These are phyloP conservation scores for Lactarius hatsudake DNA, from an alignment of 768 basidiomycete species.

Conservation along the genomic window DNA sequence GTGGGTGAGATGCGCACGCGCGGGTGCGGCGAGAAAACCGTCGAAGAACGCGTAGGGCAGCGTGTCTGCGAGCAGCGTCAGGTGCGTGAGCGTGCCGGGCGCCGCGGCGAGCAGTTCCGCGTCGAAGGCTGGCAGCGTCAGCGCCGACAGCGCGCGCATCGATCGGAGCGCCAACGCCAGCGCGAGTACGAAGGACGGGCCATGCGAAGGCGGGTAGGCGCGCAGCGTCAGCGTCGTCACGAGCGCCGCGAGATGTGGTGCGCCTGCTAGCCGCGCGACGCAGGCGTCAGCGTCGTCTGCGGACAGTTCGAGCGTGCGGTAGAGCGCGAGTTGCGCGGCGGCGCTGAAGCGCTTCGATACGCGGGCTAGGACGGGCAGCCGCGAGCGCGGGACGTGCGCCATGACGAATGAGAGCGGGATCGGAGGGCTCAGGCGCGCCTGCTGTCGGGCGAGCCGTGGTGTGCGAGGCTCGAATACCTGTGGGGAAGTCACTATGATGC, in stretches of 20 bases:
- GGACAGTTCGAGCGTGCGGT: conserved; percentile 30
- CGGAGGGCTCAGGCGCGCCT: conserved; percentile 15
- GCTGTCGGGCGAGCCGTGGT: conserved; percentile 9
- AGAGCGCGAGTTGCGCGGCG: conserved; percentile 30
- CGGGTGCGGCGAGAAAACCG: conserved; percentile 30
- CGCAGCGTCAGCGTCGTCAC: conserved; percentile 31
- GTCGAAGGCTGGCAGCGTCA: conserved; percentile 33
- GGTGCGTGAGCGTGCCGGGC: conserved; percentile 27
- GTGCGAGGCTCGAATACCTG: background rate
- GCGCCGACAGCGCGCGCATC: conserved; percentile 33
- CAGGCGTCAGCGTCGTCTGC: conserved; percentile 26
- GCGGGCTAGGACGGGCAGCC: conserved; percentile 29
- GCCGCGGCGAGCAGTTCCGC: conserved; percentile 30
- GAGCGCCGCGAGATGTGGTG: conserved; percentile 30
- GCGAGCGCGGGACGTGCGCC: conserved; percentile 25
- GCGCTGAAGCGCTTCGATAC: conserved; percentile 31
- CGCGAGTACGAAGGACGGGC: conserved; percentile 25
- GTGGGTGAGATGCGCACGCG: conserved; percentile 27
- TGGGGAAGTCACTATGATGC: background rate
- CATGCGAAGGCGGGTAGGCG: conserved; percentile 16
- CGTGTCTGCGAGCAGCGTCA: conserved; percentile 31
- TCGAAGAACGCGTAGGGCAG: conserved; percentile 30
- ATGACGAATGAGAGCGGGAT: conserved; percentile 26
- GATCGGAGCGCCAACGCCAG: conserved; percentile 35
- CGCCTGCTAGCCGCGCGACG: conserved; percentile 31